phyloP scores from a whole-genome alignment of 768 basidiomycete genomes.

The Lactifluus pinguis region DNA sequence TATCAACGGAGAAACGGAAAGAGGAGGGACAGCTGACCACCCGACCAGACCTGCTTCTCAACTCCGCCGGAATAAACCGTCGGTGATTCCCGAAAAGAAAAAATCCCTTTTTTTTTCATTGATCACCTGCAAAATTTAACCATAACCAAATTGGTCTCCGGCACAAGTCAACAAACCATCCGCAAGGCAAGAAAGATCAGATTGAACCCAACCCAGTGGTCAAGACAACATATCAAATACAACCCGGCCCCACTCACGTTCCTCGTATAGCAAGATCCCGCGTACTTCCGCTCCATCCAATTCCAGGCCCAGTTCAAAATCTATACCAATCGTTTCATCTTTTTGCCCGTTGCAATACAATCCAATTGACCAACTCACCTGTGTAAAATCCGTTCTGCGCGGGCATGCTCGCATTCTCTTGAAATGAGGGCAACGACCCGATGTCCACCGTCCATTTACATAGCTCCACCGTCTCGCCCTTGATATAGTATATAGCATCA shows the following conservation, averaged over 20 bases:
- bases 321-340: constrained; percentile 28
- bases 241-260: constrained; percentile 73
- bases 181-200: background rate
- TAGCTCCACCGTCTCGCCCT: constrained; percentile 62
- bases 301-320: constrained; percentile 79
- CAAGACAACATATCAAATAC: constrained; percentile 46
- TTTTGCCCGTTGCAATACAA: background rate
- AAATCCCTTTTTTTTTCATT: background rate
- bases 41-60: background rate
- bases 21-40: too few relatives aligned
- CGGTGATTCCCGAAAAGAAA: background rate
- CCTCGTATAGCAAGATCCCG: constrained; percentile 65
- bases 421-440: constrained; percentile 68
- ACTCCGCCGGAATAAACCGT: background rate
- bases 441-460: constrained; percentile 88
- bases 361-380: constrained; percentile 34
- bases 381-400: constrained; percentile 67
- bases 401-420: constrained; percentile 52
- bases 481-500: background rate
- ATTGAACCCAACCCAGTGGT: constrained; percentile 12
- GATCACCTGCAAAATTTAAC: background rate
- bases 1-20: too few relatives aligned
- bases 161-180: background rate
- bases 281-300: constrained; percentile 83
- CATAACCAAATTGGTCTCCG: background rate